Conservation (phyloP, 1,284 basidiomycete genomes). For the Austroboletus niveus region DNA sequence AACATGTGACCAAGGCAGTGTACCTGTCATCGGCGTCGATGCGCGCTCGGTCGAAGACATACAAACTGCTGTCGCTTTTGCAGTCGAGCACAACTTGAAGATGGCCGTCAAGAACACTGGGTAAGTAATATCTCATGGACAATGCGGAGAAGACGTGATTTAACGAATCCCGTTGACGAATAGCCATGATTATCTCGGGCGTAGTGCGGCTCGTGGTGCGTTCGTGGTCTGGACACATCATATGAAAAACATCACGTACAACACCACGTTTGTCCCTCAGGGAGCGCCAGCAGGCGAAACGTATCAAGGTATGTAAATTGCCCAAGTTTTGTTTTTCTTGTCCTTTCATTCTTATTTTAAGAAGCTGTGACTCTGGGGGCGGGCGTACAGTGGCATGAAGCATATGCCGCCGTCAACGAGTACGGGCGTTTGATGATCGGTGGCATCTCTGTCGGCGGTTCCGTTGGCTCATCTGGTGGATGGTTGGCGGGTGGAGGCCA, state of each 20-base stretch:
- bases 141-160: too few relatives aligned
- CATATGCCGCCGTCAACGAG: constrained; percentile 37
- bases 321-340: too few relatives aligned
- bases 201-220: constrained; percentile 35
- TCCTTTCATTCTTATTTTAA: not conserved
- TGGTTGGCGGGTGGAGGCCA: constrained; percentile 46
- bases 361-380: constrained; percentile 41
- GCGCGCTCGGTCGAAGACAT: constrained; percentile 36
- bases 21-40: constrained; percentile 18
- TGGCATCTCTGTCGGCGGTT: constrained; percentile 29
- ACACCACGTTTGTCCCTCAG: constrained; percentile 31
- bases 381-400: constrained; percentile 47
- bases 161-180: not conserved
- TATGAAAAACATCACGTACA: constrained; percentile 35
- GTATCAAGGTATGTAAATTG: constrained; percentile 9
- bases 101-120: constrained; percentile 50
- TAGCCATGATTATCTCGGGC: constrained; percentile 39
- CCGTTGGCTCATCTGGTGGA: constrained; percentile 41
- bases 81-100: constrained; percentile 39
- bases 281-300: constrained; percentile 22
- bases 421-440: constrained; percentile 38
- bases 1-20: constrained; percentile 16
- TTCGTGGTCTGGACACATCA: constrained; percentile 43
- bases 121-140: constrained; percentile 13
- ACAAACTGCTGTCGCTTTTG: constrained; percentile 33